phyloP scores from a whole-genome alignment of 1,139 yeast species.

The Taphrina populina region DNA sequence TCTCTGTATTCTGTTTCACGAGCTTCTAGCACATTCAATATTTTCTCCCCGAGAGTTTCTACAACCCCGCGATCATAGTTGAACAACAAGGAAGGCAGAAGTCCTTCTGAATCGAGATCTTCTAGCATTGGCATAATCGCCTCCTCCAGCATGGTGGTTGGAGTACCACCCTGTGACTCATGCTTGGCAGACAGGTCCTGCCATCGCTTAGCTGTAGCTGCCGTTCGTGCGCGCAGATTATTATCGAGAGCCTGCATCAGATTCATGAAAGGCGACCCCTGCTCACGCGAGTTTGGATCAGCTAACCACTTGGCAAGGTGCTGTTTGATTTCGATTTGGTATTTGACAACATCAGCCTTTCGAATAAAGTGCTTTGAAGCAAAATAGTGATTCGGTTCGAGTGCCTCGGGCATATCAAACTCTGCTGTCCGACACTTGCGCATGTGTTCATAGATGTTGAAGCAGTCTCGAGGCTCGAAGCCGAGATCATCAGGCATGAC shows the following conservation, averaged over 20 bases:
- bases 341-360: constrained; percentile 34
- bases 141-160: constrained; percentile 16
- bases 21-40: constrained; percentile 26
- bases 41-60: constrained; percentile 30
- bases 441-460: constrained; percentile 31
- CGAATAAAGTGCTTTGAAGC: constrained; percentile 30
- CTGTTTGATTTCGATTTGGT: constrained; percentile 30
- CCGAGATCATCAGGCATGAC: constrained; percentile 33
- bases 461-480: constrained; percentile 34
- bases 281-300: constrained; percentile 32
- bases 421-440: constrained; percentile 31
- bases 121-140: constrained; percentile 34
- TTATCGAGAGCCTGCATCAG: constrained; percentile 31
- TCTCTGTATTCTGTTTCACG: constrained; percentile 34
- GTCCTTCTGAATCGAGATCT: constrained; percentile 29
- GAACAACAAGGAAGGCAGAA: constrained; percentile 32
- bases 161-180: constrained; percentile 10
- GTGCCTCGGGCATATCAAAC: constrained; percentile 31
- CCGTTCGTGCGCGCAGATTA: constrained; percentile 5
- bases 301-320: constrained; percentile 34
- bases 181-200: constrained; percentile 17
- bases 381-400: constrained; percentile 34
- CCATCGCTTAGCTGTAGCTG: constrained; percentile 30
- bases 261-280: constrained; percentile 34
- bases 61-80: constrained; percentile 33